Evolutionary conservation across 1,284 basidiomycete species (phyloP).

Genomic region (Sphaerobolus stellatus): DNA sequence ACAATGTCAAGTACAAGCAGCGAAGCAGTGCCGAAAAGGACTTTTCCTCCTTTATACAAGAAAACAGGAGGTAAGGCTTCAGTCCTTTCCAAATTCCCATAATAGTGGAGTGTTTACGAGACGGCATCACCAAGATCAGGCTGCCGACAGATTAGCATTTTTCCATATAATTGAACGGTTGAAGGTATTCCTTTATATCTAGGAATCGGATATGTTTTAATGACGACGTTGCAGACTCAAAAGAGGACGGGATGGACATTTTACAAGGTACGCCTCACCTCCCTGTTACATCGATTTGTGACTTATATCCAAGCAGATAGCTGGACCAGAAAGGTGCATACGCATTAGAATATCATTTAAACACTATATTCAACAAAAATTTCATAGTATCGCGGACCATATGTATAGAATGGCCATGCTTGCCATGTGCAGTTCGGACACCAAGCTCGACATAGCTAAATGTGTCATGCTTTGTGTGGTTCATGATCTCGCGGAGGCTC

Average conservation of each 20-base stretch:
- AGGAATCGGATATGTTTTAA: not conserved
- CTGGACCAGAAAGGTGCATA: slow-evolving; percentile 73
- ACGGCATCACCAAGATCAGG: not conserved
- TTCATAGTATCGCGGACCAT: slow-evolving; percentile 85
- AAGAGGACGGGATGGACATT: slow-evolving; percentile 95
- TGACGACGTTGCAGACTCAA: slow-evolving; percentile 64
- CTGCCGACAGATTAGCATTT: slow-evolving; percentile 76
- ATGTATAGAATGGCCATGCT: slow-evolving; percentile 97
- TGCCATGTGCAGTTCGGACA: slow-evolving; percentile 78
- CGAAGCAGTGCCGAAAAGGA: slow-evolving; percentile 3
- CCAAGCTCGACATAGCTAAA: slow-evolving; percentile 74
- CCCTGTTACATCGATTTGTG: not conserved
- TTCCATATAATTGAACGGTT: slow-evolving; percentile 85
- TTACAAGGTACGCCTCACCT: slow-evolving; percentile 55
- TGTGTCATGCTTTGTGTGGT: slow-evolving; percentile 89
- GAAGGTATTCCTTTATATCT: slow-evolving; percentile 55
- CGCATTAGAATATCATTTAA: slow-evolving; percentile 2
- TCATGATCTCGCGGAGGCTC: slow-evolving; percentile 96
- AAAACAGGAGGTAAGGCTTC: slow-evolving; percentile 49
- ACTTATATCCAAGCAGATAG: slow-evolving; percentile 49
- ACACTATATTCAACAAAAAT: slow-evolving; percentile 11
- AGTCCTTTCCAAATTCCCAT: not conserved
- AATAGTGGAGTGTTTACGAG: too few relatives aligned
- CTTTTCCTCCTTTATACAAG: slow-evolving; percentile 54
- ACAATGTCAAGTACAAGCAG: too few relatives aligned